A percentile compares a stretch with the other conserved stretches of the same genome.
Evolutionary conservation across 2,329 filamentous ascomycete species (phyloP).

Genomic region (Leptoxyphium fumago): DNA sequence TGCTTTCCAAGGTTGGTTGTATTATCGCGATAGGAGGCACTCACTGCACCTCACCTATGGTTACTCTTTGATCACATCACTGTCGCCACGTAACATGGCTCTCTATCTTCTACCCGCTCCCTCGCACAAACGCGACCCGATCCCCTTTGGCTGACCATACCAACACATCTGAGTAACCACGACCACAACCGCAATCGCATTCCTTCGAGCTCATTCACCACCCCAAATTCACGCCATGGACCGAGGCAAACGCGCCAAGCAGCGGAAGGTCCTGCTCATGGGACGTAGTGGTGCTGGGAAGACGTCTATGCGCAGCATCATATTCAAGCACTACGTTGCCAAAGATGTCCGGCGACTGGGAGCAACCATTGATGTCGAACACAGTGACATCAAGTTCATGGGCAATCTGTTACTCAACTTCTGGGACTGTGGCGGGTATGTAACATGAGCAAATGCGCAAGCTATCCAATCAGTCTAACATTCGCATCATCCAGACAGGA

Average conservation of each 20-base stretch:
- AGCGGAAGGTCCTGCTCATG: slow-evolving; percentile 44
- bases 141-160: not conserved
- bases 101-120: not conserved
- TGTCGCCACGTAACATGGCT: not conserved
- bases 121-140: not conserved
- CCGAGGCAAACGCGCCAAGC: slow-evolving; percentile 34
- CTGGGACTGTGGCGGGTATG: slow-evolving; percentile 90
- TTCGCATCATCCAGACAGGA: slow-evolving; percentile 51
- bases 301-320: slow-evolving; percentile 95
- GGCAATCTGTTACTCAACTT: slow-evolving; percentile 93
- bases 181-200: too few relatives aligned
- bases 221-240: slow-evolving; percentile 14
- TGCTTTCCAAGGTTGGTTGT: too few relatives aligned
- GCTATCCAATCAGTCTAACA: not conserved
- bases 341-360: slow-evolving; percentile 86
- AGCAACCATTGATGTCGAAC: slow-evolving; percentile 94
- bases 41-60: too few relatives aligned
- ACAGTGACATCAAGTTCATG: slow-evolving; percentile 97
- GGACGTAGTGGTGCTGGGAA: slow-evolving; percentile 96
- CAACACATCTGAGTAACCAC: not conserved
- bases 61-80: not conserved
- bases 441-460: slow-evolving; percentile 1
- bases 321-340: slow-evolving; percentile 97
- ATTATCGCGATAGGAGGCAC: too few relatives aligned
- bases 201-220: not conserved